These are phyloP conservation scores for Adansonia grandidieri DNA, from an alignment of 441 rosid genomes.

Conservation along the genomic window DNA sequence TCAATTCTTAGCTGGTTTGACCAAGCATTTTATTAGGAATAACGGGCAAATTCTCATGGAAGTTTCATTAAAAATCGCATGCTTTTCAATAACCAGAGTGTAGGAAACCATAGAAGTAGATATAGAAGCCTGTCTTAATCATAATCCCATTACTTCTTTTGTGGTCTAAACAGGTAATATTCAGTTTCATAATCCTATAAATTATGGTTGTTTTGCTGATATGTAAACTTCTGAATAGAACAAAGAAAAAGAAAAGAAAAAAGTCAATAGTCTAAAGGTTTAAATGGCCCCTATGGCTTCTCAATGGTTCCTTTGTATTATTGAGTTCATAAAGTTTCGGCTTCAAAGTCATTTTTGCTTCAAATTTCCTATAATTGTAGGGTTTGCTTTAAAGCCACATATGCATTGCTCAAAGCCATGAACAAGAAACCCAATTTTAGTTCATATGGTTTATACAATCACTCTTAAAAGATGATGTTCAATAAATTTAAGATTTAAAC, in stretches of 20 bases:
- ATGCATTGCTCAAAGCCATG: not conserved
- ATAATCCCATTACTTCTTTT: slow-evolving; percentile 8
- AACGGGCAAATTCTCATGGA: not conserved
- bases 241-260: not conserved
- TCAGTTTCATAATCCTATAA: not conserved
- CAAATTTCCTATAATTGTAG: slow-evolving; percentile 6
- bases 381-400: slow-evolving; percentile 23
- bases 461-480: too few species aligned
- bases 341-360: slow-evolving; percentile 13
- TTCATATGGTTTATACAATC: too few species aligned
- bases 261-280: not conserved
- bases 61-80: not conserved
- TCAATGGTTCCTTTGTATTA: not conserved
- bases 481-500: too few species aligned
- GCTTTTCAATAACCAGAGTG: not conserved
- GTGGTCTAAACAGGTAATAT: not conserved
- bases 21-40: not conserved
- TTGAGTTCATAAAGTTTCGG: not conserved
- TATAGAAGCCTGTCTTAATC: slow-evolving; percentile 1
- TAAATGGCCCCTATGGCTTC: not conserved
- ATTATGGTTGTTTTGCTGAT: not conserved
- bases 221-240: not conserved
- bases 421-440: not conserved
- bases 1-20: slow-evolving; percentile 11
- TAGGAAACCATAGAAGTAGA: not conserved